Evolutionary conservation across 352 stramenopile genomes (phyloP).

Genomic region (Phytophthora capsici): DNA sequence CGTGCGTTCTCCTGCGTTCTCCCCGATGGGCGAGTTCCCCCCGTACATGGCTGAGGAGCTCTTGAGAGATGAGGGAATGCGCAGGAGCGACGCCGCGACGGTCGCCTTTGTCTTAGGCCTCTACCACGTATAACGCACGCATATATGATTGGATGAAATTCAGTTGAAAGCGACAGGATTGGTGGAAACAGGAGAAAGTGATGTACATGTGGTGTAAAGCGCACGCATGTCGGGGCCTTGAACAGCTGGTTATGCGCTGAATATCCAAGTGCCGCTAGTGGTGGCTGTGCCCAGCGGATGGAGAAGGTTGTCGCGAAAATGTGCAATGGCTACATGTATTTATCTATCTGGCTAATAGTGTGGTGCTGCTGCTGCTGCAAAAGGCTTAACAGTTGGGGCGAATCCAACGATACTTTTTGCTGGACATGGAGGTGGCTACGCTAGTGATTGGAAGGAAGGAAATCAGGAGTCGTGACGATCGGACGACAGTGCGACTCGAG

Average conservation of each 20-base stretch:
- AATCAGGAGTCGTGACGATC: constrained; percentile 18
- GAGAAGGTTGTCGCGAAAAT: too few relatives aligned
- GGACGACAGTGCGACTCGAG: constrained; percentile 17
- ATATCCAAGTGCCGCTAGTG: constrained; percentile 6
- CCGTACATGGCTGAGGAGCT: constrained; percentile 32
- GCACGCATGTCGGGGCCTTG: neutral
- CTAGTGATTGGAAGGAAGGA: constrained; percentile 19
- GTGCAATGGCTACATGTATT: neutral
- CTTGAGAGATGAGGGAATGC: constrained; percentile 15
- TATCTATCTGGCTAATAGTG: neutral
- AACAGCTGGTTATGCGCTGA: constrained; percentile 16
- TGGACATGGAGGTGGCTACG: constrained; percentile 16
- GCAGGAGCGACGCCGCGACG: constrained; percentile 5
- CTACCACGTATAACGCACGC: constrained; percentile 6
- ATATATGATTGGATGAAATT: constrained; percentile 13
- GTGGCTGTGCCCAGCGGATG: constrained; percentile 2
- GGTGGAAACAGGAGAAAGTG: constrained; percentile 1
- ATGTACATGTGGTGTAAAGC: constrained; percentile 4
- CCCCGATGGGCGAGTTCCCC: constrained; percentile 35
- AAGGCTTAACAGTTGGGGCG: too few relatives aligned
- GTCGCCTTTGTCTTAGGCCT: neutral
- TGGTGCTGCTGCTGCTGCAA: neutral
- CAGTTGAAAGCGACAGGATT: neutral
- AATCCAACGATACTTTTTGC: neutral
- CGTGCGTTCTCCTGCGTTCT: constrained; percentile 39